Evolutionary conservation across 169 alveolate genomes (phyloP).

Genomic region (Theileria parva): DNA sequence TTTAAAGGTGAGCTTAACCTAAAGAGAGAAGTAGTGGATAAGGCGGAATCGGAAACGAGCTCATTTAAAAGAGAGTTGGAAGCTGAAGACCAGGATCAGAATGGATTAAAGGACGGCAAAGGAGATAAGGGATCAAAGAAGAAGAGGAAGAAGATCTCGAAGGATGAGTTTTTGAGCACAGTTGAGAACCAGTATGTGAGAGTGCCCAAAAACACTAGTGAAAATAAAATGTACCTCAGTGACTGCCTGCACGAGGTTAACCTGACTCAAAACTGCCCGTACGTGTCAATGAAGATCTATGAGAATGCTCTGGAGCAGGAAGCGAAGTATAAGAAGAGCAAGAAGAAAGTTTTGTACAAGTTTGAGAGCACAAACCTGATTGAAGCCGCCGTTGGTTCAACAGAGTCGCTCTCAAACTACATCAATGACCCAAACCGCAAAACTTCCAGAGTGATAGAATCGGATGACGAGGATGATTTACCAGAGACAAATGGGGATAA

Average conservation of each 20-base stretch:
- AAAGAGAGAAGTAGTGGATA: too few species aligned
- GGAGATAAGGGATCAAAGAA: constrained; percentile 31
- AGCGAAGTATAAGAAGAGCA: constrained; percentile 4
- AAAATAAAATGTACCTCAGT: constrained; percentile 19
- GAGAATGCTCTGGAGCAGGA: constrained; percentile 19
- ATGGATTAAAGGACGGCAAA: constrained; percentile 12
- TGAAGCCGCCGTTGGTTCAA: constrained; percentile 33
- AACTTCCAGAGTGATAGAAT: constrained; percentile 24
- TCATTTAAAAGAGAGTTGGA: constrained; percentile 14
- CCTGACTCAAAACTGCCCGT: constrained; percentile 39
- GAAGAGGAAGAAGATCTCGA: constrained; percentile 29
- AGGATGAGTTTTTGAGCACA: constrained; percentile 27
- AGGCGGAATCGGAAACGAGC: neutral
- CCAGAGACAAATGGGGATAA: constrained; percentile 9
- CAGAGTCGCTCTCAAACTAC: constrained; percentile 12
- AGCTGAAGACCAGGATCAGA: constrained; percentile 17
- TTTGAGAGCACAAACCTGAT: constrained; percentile 7
- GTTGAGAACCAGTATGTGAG: constrained; percentile 40
- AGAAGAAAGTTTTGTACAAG: neutral
- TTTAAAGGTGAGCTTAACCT: too few species aligned
- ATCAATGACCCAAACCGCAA: constrained; percentile 8
- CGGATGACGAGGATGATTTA: constrained; percentile 31
- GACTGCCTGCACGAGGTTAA: constrained; percentile 39
- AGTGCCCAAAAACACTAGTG: constrained; percentile 42
- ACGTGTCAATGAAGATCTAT: constrained; percentile 31